Conservation (phyloP, 2,329 filamentous ascomycete genomes). For the Botrytis pseudocinerea region DNA sequence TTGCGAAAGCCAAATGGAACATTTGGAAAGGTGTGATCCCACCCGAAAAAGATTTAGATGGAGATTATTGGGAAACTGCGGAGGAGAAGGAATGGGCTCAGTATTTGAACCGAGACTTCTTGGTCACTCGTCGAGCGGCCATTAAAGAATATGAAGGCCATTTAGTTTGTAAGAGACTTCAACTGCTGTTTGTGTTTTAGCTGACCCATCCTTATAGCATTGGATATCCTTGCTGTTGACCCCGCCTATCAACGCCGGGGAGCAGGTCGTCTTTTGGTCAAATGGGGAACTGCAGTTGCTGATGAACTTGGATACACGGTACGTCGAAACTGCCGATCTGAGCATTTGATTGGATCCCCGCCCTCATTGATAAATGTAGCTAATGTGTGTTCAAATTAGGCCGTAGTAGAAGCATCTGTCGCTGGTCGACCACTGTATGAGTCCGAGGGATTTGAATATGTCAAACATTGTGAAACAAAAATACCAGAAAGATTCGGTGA, state of each 20-base stretch:
- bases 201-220: slow-evolving; percentile 10
- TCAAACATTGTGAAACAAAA: not conserved
- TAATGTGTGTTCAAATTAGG: slow-evolving; percentile 11
- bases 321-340: not conserved
- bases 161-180: slow-evolving; percentile 18
- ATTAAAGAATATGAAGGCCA: slow-evolving; percentile 7
- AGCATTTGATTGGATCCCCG: not conserved
- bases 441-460: slow-evolving; percentile 19
- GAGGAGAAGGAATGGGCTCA: slow-evolving; percentile 21
- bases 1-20: slow-evolving; percentile 17
- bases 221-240: slow-evolving; percentile 19
- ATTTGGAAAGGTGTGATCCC: slow-evolving; percentile 21
- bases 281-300: slow-evolving; percentile 16
- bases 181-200: not conserved
- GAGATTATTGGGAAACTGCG: slow-evolving; percentile 13
- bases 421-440: slow-evolving; percentile 4
- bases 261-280: slow-evolving; percentile 11
- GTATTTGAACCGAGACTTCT: slow-evolving; percentile 6
- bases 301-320: slow-evolving; percentile 19
- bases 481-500: slow-evolving; percentile 6
- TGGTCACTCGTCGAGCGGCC: slow-evolving; percentile 5
- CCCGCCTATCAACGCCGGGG: slow-evolving; percentile 14
- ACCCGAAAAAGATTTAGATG: slow-evolving; percentile 10
- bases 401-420: slow-evolving; percentile 12
- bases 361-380: not conserved